Conservation (phyloP, 768 basidiomycete genomes). For the Phallus indusiatus region DNA sequence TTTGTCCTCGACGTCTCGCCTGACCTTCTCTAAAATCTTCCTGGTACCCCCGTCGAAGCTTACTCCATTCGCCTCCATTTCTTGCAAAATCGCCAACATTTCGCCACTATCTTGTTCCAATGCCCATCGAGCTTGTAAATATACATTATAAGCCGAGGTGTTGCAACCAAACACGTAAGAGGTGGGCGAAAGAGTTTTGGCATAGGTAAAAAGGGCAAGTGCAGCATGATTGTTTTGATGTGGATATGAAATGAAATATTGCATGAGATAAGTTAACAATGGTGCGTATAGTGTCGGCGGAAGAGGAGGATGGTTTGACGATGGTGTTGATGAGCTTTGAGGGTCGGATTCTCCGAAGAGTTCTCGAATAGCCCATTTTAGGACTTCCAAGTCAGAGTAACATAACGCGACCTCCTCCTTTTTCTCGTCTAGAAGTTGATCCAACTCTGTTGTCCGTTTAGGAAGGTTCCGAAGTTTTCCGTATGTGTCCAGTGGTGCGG, state of each 20-base stretch:
- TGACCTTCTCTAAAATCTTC: conserved; percentile 49
- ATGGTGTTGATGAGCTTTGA: not conserved
- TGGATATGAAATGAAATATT: conserved; percentile 61
- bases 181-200: conserved; percentile 59
- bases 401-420: conserved; percentile 69
- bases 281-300: conserved; percentile 65
- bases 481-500: conserved; percentile 37
- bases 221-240: conserved; percentile 75
- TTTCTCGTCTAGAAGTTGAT: conserved; percentile 53
- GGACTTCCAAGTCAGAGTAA: conserved; percentile 55
- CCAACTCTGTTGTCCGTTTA: conserved; percentile 41
- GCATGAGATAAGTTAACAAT: conserved; percentile 70
- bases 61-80: conserved; percentile 79
- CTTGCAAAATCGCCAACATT: conserved; percentile 62
- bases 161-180: conserved; percentile 90
- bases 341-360: conserved; percentile 45
- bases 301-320: conserved; percentile 21
- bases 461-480: conserved; percentile 41
- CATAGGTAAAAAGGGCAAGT: conserved; percentile 73
- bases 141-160: conserved; percentile 79
- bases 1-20: conserved; percentile 54
- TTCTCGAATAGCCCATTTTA: conserved; percentile 62
- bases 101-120: conserved; percentile 53
- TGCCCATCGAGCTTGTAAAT: conserved; percentile 77
- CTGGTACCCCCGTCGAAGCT: conserved; percentile 52